Evolutionary conservation across 371 early-diverging fungal species (phyloP).

Genomic region (Mortierella sp.): DNA sequence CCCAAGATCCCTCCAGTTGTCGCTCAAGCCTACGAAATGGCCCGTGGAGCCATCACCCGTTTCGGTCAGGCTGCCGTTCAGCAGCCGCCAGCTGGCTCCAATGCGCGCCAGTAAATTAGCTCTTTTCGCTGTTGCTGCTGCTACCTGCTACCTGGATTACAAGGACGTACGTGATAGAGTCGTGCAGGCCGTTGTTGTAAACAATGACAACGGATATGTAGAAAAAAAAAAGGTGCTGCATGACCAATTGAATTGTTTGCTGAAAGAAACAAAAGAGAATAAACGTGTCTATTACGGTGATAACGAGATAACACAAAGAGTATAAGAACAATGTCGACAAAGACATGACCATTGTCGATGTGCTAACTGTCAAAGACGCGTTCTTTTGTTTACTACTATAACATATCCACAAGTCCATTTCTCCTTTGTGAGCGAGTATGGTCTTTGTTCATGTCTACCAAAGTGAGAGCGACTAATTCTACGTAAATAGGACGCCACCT

Average conservation of each 20-base stretch:
- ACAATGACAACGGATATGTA: background rate
- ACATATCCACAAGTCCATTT: background rate
- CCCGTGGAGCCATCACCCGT: slow-evolving; percentile 64
- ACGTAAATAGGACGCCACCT: background rate
- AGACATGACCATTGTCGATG: background rate
- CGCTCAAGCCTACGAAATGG: slow-evolving; percentile 66
- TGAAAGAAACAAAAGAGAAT: slow-evolving; percentile 2
- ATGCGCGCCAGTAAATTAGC: slow-evolving; percentile 31
- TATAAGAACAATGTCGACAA: background rate
- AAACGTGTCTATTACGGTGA: no score
- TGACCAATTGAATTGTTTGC: background rate
- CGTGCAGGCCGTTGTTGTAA: background rate
- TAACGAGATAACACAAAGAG: background rate
- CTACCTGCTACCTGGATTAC: background rate
- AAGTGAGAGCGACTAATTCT: background rate
- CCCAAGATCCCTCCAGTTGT: slow-evolving; percentile 71
- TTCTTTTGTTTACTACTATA: no score
- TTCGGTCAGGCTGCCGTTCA: slow-evolving; percentile 71
- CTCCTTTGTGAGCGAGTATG: slow-evolving; percentile 4
- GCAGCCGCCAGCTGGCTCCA: slow-evolving; percentile 55
- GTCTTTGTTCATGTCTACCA: background rate
- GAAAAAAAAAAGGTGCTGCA: background rate
- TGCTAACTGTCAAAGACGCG: background rate
- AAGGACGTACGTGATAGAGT: background rate
- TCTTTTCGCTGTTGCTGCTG: no score